Conservation (phyloP, 441 rosid species). For the Corymbia citriodora region DNA sequence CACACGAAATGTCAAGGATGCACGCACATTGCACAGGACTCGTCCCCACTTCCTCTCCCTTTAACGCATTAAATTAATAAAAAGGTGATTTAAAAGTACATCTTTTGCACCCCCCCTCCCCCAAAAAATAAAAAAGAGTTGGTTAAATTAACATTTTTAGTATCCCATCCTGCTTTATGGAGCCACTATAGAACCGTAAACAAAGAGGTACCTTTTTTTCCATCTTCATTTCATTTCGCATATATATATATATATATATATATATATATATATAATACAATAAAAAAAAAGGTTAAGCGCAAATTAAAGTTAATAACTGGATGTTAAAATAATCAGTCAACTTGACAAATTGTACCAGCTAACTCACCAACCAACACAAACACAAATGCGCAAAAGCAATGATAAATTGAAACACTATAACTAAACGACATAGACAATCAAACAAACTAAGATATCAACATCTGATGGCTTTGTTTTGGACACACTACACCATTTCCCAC, state of each 20-base stretch:
- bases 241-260: neutral
- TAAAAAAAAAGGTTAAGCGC: neutral
- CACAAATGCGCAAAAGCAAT: neutral
- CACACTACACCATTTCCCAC: neutral
- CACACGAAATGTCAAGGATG: neutral
- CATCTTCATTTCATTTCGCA: neutral
- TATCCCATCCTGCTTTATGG: neutral
- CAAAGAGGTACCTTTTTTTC: neutral
- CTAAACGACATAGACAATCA: neutral
- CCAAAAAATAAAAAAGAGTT: accelerated
- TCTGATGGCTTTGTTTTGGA: neutral
- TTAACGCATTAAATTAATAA: neutral
- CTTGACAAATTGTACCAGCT: neutral
- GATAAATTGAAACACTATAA: neutral
- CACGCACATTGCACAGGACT: neutral
- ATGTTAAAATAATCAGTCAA: neutral
- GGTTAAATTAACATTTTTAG: neutral
- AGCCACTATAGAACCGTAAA: neutral
- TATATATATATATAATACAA: neutral
- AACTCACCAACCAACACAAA: neutral
- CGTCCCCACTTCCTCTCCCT: neutral
- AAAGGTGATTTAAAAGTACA: neutral
- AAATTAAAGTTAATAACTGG: neutral
- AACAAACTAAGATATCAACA: neutral
- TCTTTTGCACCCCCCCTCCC: neutral